Evolutionary conservation across 306 rosid genomes (phyloP).

Genomic region (Medicago lupulina): DNA sequence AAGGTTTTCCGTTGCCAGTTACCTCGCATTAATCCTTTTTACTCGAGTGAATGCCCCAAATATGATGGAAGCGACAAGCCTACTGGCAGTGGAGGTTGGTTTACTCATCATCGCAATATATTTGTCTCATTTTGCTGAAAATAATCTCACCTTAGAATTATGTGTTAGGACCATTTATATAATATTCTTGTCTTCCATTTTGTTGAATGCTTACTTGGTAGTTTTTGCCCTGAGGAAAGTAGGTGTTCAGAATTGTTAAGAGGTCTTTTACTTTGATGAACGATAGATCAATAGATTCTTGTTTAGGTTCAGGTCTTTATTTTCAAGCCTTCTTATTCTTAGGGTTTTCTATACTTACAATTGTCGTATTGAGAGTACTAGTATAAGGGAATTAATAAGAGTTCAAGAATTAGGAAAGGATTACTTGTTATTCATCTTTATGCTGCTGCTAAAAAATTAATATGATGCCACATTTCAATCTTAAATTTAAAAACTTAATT

Average conservation of each 20-base stretch:
- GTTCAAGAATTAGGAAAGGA: conserved; percentile 1
- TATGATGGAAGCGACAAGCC: conserved; percentile 58
- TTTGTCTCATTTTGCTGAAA: conserved; percentile 7
- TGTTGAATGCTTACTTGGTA: conserved; percentile 1
- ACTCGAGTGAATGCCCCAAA: conserved; percentile 63
- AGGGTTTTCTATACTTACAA: conserved; percentile 18
- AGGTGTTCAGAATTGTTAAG: neutral
- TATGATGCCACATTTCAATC: neutral
- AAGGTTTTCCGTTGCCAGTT: conserved; percentile 87
- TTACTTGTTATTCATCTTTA: conserved; percentile 1
- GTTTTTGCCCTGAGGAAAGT: neutral
- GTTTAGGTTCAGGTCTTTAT: conserved; percentile 1
- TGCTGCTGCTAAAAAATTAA: neutral
- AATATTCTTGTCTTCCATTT: neutral
- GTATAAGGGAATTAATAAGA: neutral
- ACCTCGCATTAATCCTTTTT: conserved; percentile 71
- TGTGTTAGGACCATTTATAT: conserved; percentile 11
- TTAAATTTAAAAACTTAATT: neutral
- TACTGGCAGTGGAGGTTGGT: conserved; percentile 64
- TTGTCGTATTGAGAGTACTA: conserved; percentile 4
- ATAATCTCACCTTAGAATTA: conserved; percentile 5
- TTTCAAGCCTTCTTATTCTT: conserved; percentile 12
- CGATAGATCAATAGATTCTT: conserved; percentile 18
- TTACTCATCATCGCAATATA: neutral
- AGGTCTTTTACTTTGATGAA: conserved; percentile 14